Base-by-base conservation (phyloP, 129 eudicot species). In the Chrysanthemum makinoi region DNA sequence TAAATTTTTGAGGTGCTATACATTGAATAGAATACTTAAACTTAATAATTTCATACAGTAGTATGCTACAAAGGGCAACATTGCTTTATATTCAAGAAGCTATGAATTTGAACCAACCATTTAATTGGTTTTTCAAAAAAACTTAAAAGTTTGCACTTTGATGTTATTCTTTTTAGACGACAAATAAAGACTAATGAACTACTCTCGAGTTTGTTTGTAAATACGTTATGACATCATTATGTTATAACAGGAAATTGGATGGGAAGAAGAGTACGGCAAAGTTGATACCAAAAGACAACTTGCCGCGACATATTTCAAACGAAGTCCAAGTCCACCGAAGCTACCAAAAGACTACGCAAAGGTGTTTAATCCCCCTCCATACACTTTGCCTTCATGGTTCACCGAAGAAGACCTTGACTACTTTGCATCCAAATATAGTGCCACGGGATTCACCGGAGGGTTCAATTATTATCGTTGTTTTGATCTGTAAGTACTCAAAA, bases 221-320 rank as follows among this genome's bases (percentile, higher is more conserved):
- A 28, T 2, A 1, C 3, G 33, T 28, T 28, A 28, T 22, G 1
- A 0, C 1, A 22, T 22, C 24, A 1, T 22, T 22, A 22, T 22
- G 24, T 22, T 1, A 22, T 22, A 22, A 22, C 24, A 92, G 98
- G 84, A 85, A 72, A 86, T 85, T 35, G 96, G 98, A 54, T 87
- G 84, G 12, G 98, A 92, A 74, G 83, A 83, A 54, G 95, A 87
- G 75, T 86, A 81, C 49, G 86, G 86, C 20, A 84, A 88, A 22
- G 86, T 75, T 61, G 96, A 83, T 77, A 78, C 86, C 2, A 73
- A 76, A 69, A 79, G 74, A 11, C 70, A 81, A 26, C 76, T 89
- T 6, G 87, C 82, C 79, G 67, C 24, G 17, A 74, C 81, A 16
- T 66, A 86, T 18, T 69, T 74, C 44, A 58, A 61, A 18, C 85